Evolutionary conservation across 2,329 filamentous ascomycete species (phyloP).

Genomic region (Fusarium fracticaudum): DNA sequence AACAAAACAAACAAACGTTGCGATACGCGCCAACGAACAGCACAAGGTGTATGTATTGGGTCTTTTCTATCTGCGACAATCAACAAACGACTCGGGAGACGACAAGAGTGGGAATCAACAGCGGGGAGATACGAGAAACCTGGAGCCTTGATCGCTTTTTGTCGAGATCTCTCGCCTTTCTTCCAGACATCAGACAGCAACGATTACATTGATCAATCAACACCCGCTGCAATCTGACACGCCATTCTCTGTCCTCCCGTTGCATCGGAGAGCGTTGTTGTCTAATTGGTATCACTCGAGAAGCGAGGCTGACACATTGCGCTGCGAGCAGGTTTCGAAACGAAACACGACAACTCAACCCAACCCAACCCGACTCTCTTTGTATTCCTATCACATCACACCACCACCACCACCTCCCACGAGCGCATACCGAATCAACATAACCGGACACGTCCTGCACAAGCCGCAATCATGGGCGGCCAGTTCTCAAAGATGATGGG

Average conservation of each 20-base stretch:
- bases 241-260: not conserved
- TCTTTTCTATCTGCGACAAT: not conserved
- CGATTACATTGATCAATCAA: not conserved
- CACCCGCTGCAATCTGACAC: not conserved
- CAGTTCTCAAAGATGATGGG: constrained; percentile 96
- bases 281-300: not conserved
- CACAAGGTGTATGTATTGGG: constrained; percentile 8
- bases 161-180: not conserved
- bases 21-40: constrained; percentile 7
- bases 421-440: not conserved
- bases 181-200: not conserved
- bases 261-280: not conserved
- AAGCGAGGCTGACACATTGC: constrained; percentile 13
- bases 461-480: constrained; percentile 77
- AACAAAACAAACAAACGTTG: constrained; percentile 11
- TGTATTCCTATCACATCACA: constrained; percentile 6
- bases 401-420: not conserved
- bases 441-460: not conserved
- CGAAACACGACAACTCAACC: not conserved
- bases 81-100: not conserved
- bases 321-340: constrained; percentile 12
- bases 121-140: not conserved
- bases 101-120: not conserved
- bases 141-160: not conserved
- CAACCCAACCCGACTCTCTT: not conserved